Evolutionary conservation across 768 basidiomycete species (phyloP).

Genomic region (Leccinellum luteum): DNA sequence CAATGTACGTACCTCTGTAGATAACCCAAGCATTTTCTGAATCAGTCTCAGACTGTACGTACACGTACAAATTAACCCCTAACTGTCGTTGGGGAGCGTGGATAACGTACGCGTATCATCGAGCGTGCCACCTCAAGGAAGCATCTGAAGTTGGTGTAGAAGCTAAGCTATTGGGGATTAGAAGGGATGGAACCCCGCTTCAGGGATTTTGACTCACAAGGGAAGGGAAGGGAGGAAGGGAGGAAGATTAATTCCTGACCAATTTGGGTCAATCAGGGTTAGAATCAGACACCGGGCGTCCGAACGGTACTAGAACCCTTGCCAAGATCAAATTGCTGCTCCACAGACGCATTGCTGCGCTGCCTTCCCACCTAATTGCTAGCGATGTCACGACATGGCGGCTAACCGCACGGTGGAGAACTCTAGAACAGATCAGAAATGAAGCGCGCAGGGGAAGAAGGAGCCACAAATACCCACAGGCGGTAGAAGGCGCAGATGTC

Average conservation of each 20-base stretch:
- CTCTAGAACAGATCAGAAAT: constrained; percentile 7
- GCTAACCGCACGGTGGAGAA: neutral
- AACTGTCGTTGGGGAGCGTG: neutral
- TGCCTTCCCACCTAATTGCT: neutral
- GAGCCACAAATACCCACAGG: no score
- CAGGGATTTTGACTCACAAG: neutral
- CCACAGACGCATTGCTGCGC: neutral
- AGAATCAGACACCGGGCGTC: neutral
- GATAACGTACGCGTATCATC: neutral
- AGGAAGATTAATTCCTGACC: neutral
- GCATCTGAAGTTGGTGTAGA: neutral
- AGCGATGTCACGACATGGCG: neutral
- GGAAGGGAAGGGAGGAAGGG: neutral
- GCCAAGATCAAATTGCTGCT: neutral
- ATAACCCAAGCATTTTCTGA: neutral
- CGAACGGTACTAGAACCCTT: neutral
- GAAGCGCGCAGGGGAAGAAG: neutral
- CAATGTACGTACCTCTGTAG: neutral
- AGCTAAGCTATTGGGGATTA: neutral
- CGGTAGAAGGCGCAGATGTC: neutral
- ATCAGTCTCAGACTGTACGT: neutral
- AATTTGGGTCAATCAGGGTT: constrained; percentile 6
- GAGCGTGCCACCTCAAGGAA: neutral
- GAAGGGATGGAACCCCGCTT: neutral
- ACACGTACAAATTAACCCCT: constrained; percentile 11